Evolutionary conservation across 2,329 filamentous ascomycete species (phyloP), one percentile per base, ranked within the genome.

Genomic region (Sporothrix schenckii): DNA sequence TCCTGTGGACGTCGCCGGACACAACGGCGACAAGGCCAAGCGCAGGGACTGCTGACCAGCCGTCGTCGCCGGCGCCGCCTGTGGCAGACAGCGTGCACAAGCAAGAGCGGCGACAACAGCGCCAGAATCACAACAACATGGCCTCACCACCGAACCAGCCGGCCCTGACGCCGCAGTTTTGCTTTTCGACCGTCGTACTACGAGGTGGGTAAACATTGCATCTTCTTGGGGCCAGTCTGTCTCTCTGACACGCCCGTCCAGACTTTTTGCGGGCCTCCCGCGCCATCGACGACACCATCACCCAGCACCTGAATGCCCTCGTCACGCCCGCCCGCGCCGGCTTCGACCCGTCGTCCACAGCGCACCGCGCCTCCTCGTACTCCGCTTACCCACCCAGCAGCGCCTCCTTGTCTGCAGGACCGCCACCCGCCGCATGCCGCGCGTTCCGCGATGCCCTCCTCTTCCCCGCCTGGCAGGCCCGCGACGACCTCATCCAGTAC

Each of bases 241-340:
- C 3, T 16, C n/a, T 2, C 39, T 63, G n/a, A 67, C 16, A 3
- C 13, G 2, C 53, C 66, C 58, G 69, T 24, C 74, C 77, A 97
- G 95, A 97, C 79, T 99, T 99, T 79, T 86, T 99, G 27, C 91
- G 93, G 52, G 80, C 95, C 74, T 97, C 94, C 11, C 89, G 95
- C 73, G 88, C 91, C 63, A 90, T 97, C 77, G 95, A 99, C 81
- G 95, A 99, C 80, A 93, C 92, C 58, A 98, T 99, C 77, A 89
- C 89, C 0, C 94, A 97, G 77, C 94, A 96, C 76, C 88, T 99
- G 72, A 98, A 98, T 82, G 92, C 93, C 1, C 86, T 98, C 50
- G 82, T 92, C 58, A 94, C 91, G 0, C 94, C 94, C 0, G 86
- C 92, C 14, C 83, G 84, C 58, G 80, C 81, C 52, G 88, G 89